Evolutionary conservation across 495 filamentous ascomycete species (phyloP).

Genomic region (Penicillium tannophilum): DNA sequence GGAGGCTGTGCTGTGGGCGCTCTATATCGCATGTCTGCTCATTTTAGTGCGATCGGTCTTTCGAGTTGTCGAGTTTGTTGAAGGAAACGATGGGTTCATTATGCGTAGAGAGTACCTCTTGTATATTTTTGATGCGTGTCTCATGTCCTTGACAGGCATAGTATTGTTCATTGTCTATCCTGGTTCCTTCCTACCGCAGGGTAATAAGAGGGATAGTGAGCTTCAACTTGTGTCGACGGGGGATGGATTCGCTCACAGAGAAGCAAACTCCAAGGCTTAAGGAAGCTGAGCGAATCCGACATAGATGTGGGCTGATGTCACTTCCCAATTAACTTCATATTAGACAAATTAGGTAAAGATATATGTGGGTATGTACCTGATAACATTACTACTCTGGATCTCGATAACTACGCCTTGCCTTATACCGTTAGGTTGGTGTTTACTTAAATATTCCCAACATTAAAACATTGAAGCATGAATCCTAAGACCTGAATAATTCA

Average conservation of each 20-base stretch:
- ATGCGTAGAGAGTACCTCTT: conserved; percentile 58
- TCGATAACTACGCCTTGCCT: too few relatives aligned
- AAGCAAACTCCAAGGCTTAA: not conserved
- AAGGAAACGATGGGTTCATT: conserved; percentile 55
- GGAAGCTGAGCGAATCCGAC: not conserved
- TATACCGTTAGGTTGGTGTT: too few relatives aligned
- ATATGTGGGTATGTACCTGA: too few relatives aligned
- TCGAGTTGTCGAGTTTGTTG: conserved; percentile 60
- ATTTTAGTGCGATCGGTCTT: conserved; percentile 65
- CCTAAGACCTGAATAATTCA: too few relatives aligned
- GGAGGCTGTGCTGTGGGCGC: conserved; percentile 49
- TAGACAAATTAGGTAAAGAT: too few relatives aligned
- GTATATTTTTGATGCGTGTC: conserved; percentile 61
- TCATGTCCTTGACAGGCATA: conserved; percentile 51
- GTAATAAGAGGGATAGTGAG: conserved; percentile 13
- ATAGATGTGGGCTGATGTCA: not conserved
- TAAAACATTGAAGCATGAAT: too few relatives aligned
- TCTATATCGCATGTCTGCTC: conserved; percentile 54
- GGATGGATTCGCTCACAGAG: not conserved
- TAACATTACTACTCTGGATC: too few relatives aligned
- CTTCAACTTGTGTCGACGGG: conserved; percentile 13
- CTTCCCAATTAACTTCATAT: too few relatives aligned
- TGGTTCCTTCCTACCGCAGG: conserved; percentile 5
- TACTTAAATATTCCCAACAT: too few relatives aligned
- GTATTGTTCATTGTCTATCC: conserved; percentile 12